Percentiles rank a stretch among this genome's conserved stretches.
phyloP scores from a whole-genome alignment of 1,284 basidiomycete species.

The Apiotrichum laibachii region DNA sequence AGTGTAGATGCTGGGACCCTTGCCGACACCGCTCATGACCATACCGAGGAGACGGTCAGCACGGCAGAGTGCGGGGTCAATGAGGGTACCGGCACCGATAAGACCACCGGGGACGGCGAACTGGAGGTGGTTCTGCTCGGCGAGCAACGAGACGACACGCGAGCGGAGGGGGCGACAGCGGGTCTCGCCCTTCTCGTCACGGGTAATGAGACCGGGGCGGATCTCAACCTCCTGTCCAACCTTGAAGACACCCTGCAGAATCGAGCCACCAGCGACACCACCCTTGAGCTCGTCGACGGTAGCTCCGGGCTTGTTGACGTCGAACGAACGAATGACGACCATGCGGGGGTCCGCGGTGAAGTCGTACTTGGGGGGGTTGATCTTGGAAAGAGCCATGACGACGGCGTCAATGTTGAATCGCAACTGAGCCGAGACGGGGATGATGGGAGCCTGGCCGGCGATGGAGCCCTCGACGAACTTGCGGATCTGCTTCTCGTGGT shows the following conservation, averaged over 20 bases:
- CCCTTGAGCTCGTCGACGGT: slow-evolving; percentile 97
- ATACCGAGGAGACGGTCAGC: slow-evolving; percentile 96
- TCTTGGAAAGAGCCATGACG: slow-evolving; percentile 96
- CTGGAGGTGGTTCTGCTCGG: slow-evolving; percentile 89
- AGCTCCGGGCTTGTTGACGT: slow-evolving; percentile 98
- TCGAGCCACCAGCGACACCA: slow-evolving; percentile 95
- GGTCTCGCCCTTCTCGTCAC: slow-evolving; percentile 85
- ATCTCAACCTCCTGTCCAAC: slow-evolving; percentile 93
- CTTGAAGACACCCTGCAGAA: slow-evolving; percentile 85
- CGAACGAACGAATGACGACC: slow-evolving; percentile 99
- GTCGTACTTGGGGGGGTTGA: slow-evolving; percentile 90
- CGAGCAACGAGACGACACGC: slow-evolving; percentile 84
- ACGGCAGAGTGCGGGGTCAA: slow-evolving; percentile 94
- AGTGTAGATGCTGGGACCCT: slow-evolving; percentile 88
- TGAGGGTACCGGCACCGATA: slow-evolving; percentile 96
- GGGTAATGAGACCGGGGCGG: slow-evolving; percentile 93
- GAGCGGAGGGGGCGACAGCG: slow-evolving; percentile 92
- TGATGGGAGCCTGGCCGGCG: slow-evolving; percentile 93
- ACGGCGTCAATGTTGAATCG: slow-evolving; percentile 99
- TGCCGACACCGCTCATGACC: slow-evolving; percentile 89
- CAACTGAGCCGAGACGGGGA: slow-evolving; percentile 96
- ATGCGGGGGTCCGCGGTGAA: slow-evolving; percentile 87
- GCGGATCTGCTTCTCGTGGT: slow-evolving; percentile 88
- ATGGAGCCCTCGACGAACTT: slow-evolving; percentile 95
- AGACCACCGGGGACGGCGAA: slow-evolving; percentile 97